Conservation (phyloP, 228 moss, liverwort and hornwort species). For the Sphagnum fallax region DNA sequence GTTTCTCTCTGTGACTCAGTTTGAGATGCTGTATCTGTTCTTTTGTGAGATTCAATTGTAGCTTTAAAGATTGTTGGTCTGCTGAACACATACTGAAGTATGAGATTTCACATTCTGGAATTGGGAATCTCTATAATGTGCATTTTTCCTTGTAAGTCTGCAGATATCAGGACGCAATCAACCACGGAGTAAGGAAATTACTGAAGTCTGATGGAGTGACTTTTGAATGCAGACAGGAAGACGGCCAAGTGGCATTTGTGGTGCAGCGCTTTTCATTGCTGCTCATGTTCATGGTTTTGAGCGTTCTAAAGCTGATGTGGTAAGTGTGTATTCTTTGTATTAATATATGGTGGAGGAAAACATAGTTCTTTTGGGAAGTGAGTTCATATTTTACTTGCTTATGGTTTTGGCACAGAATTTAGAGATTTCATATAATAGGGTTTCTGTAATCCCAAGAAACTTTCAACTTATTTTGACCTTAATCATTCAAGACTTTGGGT, state of each 20-base stretch:
- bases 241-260: constrained; percentile 92
- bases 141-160: too few species aligned
- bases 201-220: not conserved
- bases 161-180: too few species aligned
- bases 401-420: too few species aligned
- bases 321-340: constrained; percentile 14
- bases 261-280: constrained; percentile 94
- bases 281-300: constrained; percentile 96
- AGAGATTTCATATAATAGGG: too few species aligned
- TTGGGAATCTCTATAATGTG: too few species aligned
- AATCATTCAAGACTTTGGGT: too few species aligned
- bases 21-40: not conserved
- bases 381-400: too few species aligned
- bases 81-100: too few species aligned
- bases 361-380: not conserved
- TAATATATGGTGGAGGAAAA: not conserved
- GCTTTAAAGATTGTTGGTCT: not conserved
- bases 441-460: too few species aligned
- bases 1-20: not conserved
- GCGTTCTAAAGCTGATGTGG: constrained; percentile 96
- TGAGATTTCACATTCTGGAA: too few species aligned
- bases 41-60: not conserved
- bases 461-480: too few species aligned
- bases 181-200: too few species aligned
- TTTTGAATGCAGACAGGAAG: constrained; percentile 74